Percentiles rank a stretch among this genome's conserved stretches.
Evolutionary conservation across 305 asterid species (phyloP).

Genomic region (Fraxinus sp.): DNA sequence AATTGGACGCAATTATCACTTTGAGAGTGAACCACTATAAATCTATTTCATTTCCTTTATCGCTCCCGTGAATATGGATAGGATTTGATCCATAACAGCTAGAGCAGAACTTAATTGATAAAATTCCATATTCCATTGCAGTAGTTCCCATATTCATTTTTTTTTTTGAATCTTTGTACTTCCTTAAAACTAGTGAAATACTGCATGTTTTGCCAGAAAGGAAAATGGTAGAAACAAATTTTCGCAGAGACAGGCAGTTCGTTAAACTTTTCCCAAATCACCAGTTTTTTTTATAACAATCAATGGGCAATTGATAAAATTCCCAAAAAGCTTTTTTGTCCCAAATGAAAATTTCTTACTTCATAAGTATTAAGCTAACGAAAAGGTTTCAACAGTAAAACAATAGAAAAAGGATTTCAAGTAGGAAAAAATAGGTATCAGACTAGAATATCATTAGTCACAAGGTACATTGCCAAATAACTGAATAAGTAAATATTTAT

Average conservation of each 20-base stretch:
- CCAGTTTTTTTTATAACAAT: neutral
- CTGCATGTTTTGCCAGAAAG: neutral
- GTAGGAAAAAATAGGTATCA: neutral
- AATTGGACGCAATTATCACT: too few relatives aligned
- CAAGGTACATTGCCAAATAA: neutral
- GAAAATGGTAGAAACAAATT: neutral
- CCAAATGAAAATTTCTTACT: neutral
- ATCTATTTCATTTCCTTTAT: neutral
- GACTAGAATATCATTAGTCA: neutral
- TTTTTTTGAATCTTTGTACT: neutral
- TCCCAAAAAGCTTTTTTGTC: neutral
- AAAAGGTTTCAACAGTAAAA: neutral
- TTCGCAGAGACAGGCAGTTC: neutral
- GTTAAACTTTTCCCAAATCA: neutral
- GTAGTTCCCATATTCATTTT: neutral
- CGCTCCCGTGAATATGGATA: neutral
- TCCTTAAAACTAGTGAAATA: neutral
- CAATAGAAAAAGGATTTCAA: neutral
- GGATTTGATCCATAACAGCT: neutral
- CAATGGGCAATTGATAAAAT: neutral
- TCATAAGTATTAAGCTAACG: neutral
- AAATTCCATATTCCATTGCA: neutral
- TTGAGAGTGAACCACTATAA: neutral
- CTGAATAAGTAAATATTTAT: neutral
- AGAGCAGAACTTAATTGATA: neutral